Base-by-base conservation (phyloP, 495 filamentous ascomycete species). In the Trichoderma reesei region DNA sequence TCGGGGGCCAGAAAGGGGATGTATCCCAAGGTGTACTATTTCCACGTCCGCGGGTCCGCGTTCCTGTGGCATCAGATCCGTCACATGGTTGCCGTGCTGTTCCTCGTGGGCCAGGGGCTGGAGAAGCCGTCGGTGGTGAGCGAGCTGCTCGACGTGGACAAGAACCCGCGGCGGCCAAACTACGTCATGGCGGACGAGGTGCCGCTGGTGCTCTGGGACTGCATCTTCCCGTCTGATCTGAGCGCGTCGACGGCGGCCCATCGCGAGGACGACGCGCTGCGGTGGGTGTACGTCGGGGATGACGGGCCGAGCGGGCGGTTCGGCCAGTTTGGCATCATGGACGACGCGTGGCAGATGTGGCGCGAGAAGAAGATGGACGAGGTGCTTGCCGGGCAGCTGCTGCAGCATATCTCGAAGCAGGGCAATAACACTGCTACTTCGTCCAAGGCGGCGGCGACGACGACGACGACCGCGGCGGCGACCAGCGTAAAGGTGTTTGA, bases 51-150 rank as follows among this genome's bases (percentile, higher is more conserved):
- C 59, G 94, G 94, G 16, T 89, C 89, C n/a, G 95, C 91, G 8
- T 98, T 98, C 73, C 77, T 98, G 56, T 98, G 93, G 93, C 95
- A 98, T 73, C 94, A 98, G 75, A 95, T 98, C 66, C 85, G 94
- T 16, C 88, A 90, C 77, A 93, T 98, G 86, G 85, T 92, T 14
- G 82, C 86, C 20, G 80, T 98, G 16, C 76, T 98, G 37, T 98
- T 98, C 75, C 74, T 91, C 9, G 82, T 98, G n/a, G 94, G 90
- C 11, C 95, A 98, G 75, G 88, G 91, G 0, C 81, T 96, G 6
- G 94, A 98, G 70, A 70, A 78, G 26, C 88, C 92, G 5, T 82
- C 82, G 0, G 70, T 98, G 3, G 78, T 98, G 33, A 72, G 79
- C 20, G 80, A 88, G 4, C 76, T 98, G 14, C 77, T 98, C 36